A percentile compares a stretch with the other conserved stretches of the same genome.
phyloP scores from a whole-genome alignment of 148 eudicot species.

The Dianthus caryophyllus region DNA sequence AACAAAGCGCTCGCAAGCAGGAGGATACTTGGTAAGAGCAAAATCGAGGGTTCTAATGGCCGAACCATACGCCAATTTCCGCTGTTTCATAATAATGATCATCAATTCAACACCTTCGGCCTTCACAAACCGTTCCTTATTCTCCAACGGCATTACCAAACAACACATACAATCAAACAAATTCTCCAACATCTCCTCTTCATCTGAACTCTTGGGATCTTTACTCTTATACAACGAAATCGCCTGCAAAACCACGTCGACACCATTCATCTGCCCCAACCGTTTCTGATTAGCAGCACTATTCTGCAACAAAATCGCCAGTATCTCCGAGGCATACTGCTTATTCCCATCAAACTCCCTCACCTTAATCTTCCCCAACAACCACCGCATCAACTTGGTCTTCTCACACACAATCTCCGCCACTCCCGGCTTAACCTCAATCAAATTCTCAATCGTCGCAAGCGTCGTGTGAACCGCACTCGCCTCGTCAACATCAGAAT shows the following conservation, averaged over 20 bases:
- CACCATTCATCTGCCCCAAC: constrained; percentile 92
- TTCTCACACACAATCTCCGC: constrained; percentile 88
- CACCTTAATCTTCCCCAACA: constrained; percentile 77
- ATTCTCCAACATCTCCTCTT: constrained; percentile 99
- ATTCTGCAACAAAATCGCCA: constrained; percentile 93
- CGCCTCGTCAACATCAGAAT: constrained; percentile 66
- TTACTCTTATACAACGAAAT: constrained; percentile 89
- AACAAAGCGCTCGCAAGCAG: constrained; percentile 95
- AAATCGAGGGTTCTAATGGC: constrained; percentile 94
- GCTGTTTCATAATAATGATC: constrained; percentile 98
- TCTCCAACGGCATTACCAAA: constrained; percentile 96
- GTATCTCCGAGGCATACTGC: constrained; percentile 89
- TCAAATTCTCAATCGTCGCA: constrained; percentile 75
- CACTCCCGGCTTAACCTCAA: constrained; percentile 81
- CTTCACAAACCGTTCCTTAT: constrained; percentile 91
- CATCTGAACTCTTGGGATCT: constrained; percentile 84
- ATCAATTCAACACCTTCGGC: constrained; percentile 97
- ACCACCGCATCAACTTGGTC: constrained; percentile 83
- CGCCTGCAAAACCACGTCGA: constrained; percentile 90
- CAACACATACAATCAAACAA: constrained; percentile 97
- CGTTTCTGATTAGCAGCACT: constrained; percentile 81
- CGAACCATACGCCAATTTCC: constrained; percentile 87
- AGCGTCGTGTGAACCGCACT: constrained; percentile 55
- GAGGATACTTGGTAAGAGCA: constrained; percentile 93
- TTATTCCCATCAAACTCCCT: constrained; percentile 93